phyloP scores from a whole-genome alignment of 352 stramenopile genomes.

The Phytophthora lateralis region DNA sequence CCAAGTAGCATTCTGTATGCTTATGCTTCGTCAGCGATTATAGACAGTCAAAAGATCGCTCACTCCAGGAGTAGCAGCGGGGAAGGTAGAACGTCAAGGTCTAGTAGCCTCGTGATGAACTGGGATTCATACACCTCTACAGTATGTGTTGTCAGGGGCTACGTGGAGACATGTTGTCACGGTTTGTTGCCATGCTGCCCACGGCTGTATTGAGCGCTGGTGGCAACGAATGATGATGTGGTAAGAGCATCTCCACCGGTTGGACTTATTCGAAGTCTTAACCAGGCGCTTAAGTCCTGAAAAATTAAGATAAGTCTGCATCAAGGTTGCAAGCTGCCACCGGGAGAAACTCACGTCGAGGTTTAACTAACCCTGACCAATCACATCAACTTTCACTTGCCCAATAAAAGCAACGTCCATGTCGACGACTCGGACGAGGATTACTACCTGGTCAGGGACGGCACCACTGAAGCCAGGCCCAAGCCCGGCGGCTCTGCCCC shows the following conservation, averaged over 20 bases:
- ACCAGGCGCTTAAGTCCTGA: neutral
- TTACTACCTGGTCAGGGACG: neutral
- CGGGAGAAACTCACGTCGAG: neutral
- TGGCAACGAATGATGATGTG: neutral
- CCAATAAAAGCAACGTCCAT: too few species aligned
- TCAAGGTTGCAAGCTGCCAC: neutral
- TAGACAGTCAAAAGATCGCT: neutral
- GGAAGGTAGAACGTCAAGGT: neutral
- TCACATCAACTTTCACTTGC: neutral
- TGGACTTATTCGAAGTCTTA: conserved; percentile 1
- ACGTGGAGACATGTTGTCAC: neutral
- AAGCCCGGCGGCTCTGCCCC: neutral
- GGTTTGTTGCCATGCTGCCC: too few species aligned
- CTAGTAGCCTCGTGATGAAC: neutral
- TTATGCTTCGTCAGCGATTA: too few species aligned
- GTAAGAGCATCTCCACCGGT: conserved; percentile 2
- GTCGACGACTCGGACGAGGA: neutral
- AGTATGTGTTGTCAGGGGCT: neutral
- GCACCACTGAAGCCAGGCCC: neutral
- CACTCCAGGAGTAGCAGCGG: neutral
- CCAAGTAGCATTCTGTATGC: too few species aligned
- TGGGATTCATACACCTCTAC: neutral
- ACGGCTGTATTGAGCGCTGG: too few species aligned
- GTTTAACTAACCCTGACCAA: neutral
- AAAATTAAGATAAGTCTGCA: conserved; percentile 4